Conservation (phyloP, 352 stramenopile species). For the Globisporangium okanoganense region DNA sequence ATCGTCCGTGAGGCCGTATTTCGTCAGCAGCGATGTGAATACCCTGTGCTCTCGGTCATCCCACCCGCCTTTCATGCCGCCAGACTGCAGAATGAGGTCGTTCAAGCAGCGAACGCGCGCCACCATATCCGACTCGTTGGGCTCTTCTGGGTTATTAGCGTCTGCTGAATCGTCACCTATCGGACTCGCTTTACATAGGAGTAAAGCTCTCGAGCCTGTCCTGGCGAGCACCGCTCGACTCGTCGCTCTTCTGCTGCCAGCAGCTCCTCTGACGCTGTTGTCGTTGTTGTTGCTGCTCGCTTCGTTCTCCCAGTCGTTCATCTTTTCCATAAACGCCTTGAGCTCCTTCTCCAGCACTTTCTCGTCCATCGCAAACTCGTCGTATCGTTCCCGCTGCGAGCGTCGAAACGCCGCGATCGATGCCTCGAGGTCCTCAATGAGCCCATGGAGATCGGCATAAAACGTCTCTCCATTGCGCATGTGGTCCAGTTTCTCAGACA, state of each 20-base stretch:
- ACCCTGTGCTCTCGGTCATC: constrained; percentile 47
- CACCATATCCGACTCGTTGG: constrained; percentile 32
- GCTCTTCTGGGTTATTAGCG: not conserved
- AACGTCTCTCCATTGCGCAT: constrained; percentile 47
- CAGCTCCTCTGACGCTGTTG: not conserved
- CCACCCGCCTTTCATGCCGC: constrained; percentile 53
- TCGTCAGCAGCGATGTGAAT: constrained; percentile 41
- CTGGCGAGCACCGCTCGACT: not conserved
- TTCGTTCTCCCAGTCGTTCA: constrained; percentile 40
- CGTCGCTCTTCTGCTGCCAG: not conserved
- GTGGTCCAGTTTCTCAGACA: constrained; percentile 38
- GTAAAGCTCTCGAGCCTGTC: not conserved
- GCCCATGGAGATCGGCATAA: constrained; percentile 42
- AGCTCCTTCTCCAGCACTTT: constrained; percentile 57
- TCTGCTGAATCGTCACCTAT: not conserved
- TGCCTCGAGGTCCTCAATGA: constrained; percentile 50
- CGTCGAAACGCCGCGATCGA: constrained; percentile 33
- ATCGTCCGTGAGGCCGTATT: constrained; percentile 42
- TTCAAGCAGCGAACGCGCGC: constrained; percentile 48
- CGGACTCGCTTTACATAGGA: not conserved
- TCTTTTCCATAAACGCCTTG: constrained; percentile 30
- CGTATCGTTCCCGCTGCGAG: constrained; percentile 33
- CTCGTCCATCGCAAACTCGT: constrained; percentile 49
- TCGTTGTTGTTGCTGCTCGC: not conserved
- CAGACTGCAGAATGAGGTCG: constrained; percentile 46